Percentiles rank a stretch among this genome's conserved stretches.
These are phyloP conservation scores for Colletotrichum endophyticum DNA, from an alignment of 2,329 filamentous ascomycete genomes.

Conservation along the genomic window DNA sequence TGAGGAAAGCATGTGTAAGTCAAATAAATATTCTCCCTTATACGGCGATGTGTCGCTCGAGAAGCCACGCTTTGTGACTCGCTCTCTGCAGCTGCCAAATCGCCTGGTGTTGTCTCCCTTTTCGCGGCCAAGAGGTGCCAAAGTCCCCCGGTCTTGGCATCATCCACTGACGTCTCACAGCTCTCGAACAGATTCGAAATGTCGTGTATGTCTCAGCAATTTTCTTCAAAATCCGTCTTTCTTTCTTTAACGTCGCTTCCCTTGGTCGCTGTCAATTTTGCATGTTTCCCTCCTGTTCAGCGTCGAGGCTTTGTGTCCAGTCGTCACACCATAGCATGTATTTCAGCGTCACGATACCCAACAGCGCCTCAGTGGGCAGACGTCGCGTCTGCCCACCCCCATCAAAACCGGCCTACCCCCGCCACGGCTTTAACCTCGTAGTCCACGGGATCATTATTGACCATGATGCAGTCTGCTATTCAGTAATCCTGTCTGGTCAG, in stretches of 20 bases:
- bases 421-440: not conserved
- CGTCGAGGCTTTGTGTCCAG: not conserved
- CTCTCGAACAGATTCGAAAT: slow-evolving; percentile 56
- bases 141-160: slow-evolving; percentile 36
- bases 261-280: not conserved
- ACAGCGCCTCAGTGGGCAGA: slow-evolving; percentile 6
- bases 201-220: slow-evolving; percentile 46
- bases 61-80: not conserved
- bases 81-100: not conserved
- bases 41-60: not conserved
- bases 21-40: not conserved
- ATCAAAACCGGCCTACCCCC: not conserved
- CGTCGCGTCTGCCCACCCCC: not conserved
- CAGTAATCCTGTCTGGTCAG: slow-evolving; percentile 62
- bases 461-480: slow-evolving; percentile 55
- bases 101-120: not conserved
- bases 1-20: slow-evolving; percentile 49
- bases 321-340: not conserved
- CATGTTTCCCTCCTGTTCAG: slow-evolving; percentile 4
- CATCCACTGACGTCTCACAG: slow-evolving; percentile 42
- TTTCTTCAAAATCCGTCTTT: not conserved
- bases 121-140: slow-evolving; percentile 29
- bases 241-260: not conserved
- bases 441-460: not conserved
- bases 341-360: not conserved